phyloP scores from a whole-genome alignment of 495 filamentous ascomycete genomes.

The Glutinoglossum americanum region DNA sequence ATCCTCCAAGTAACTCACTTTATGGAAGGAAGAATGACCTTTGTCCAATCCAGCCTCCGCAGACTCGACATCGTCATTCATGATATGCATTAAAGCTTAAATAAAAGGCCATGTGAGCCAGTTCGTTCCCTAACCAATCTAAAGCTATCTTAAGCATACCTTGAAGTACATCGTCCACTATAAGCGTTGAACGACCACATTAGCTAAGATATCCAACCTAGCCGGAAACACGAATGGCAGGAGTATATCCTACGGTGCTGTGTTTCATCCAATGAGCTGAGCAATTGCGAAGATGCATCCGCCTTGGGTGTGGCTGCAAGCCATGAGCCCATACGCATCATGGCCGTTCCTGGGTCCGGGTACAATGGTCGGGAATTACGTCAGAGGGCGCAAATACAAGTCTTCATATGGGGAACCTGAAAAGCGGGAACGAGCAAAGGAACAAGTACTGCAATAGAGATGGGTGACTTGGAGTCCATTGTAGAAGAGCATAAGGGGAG shows the following conservation, averaged over 20 bases:
- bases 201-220: background rate
- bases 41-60: conserved; percentile 55
- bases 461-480: too few species aligned
- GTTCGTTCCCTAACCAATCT: background rate
- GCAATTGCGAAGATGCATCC: conserved; percentile 30
- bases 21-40: conserved; percentile 75
- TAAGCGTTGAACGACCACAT: background rate
- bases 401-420: too few species aligned
- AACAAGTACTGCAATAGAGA: too few species aligned
- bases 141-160: conserved; percentile 18
- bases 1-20: conserved; percentile 25
- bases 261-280: conserved; percentile 35
- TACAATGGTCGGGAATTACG: background rate
- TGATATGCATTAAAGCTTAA: conserved; percentile 36
- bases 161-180: conserved; percentile 43
- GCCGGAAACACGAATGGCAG: background rate
- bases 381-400: background rate
- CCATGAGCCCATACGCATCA: conserved; percentile 23
- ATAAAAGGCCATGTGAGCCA: background rate
- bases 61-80: conserved; percentile 82
- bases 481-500: too few species aligned
- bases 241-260: conserved; percentile 29
- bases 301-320: conserved; percentile 27
- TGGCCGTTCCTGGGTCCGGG: background rate
- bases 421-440: background rate